Conservation (phyloP, 1,284 basidiomycete genomes). For the Apiotrichum gracile region DNA sequence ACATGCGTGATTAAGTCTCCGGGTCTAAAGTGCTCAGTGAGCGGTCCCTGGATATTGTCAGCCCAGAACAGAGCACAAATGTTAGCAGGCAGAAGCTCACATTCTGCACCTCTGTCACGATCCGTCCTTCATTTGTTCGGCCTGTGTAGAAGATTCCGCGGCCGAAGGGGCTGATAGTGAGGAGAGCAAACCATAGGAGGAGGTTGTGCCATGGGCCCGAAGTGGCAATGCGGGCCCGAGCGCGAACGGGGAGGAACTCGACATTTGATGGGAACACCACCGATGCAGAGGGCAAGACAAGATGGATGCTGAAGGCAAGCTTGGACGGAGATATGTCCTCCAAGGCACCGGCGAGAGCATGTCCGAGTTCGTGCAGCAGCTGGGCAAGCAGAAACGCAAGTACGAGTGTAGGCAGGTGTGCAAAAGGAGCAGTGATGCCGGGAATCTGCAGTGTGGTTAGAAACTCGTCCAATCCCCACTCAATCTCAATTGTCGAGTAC, state of each 20-base stretch:
- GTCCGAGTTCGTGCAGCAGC: conserved; percentile 42
- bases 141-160: conserved; percentile 30
- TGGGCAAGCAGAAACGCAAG: conserved; percentile 39
- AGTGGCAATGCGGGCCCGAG: conserved; percentile 36
- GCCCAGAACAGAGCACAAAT: neutral
- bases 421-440: conserved; percentile 40
- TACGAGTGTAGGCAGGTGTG: conserved; percentile 37
- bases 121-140: conserved; percentile 16
- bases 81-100: no score
- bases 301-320: conserved; percentile 28
- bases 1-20: conserved; percentile 38
- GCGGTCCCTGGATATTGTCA: neutral
- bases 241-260: conserved; percentile 27
- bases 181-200: conserved; percentile 21
- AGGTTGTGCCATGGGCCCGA: conserved; percentile 43
- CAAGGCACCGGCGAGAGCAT: conserved; percentile 37
- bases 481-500: neutral
- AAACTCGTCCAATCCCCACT: neutral
- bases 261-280: conserved; percentile 34
- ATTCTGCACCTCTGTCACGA: conserved; percentile 26
- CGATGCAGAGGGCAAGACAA: conserved; percentile 34
- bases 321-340: conserved; percentile 34
- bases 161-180: conserved; percentile 4
- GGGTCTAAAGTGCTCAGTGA: conserved; percentile 15
- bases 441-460: conserved; percentile 34